Evolutionary conservation across 441 rosid genomes (phyloP).

Genomic region (Brassica balearica): DNA sequence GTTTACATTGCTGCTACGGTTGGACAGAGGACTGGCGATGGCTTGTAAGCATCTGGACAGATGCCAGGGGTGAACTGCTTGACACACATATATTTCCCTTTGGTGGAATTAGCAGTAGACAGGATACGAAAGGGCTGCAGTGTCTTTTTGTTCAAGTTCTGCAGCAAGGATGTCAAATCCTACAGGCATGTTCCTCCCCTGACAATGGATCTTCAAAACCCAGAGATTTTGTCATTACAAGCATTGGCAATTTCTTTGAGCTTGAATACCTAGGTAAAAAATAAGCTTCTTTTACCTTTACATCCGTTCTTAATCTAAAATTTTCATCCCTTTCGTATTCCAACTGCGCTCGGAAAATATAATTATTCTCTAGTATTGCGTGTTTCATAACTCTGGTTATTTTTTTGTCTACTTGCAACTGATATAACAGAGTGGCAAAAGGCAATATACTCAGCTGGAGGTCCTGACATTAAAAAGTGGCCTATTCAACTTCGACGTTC

Average conservation of each 20-base stretch:
- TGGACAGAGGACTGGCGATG: constrained; percentile 99
- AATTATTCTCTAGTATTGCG: neutral
- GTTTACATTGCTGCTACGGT: constrained; percentile 98
- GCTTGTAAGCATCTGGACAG: constrained; percentile 99
- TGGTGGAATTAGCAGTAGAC: constrained; percentile 99
- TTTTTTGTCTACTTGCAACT: constrained; percentile 29
- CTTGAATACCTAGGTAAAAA: constrained; percentile 95
- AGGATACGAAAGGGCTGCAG: constrained; percentile 99
- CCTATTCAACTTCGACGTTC: constrained; percentile 92
- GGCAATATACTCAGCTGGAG: constrained; percentile 93
- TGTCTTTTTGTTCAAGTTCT: constrained; percentile 97
- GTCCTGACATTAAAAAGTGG: constrained; percentile 96
- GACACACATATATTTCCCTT: constrained; percentile 98
- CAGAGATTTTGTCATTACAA: constrained; percentile 89
- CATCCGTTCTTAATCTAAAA: constrained; percentile 4
- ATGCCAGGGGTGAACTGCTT: constrained; percentile 97
- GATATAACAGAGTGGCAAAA: constrained; percentile 93
- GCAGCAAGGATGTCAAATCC: constrained; percentile 99
- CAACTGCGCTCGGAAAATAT: neutral
- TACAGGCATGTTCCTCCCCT: constrained; percentile 85
- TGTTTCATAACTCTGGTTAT: constrained; percentile 15
- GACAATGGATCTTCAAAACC: constrained; percentile 85
- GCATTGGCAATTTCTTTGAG: constrained; percentile 94
- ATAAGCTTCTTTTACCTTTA: constrained; percentile 27
- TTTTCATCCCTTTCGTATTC: neutral